Evolutionary conservation across 2,329 filamentous ascomycete species (phyloP), one percentile per base, ranked within the genome.

Genomic region (Aspergillus sp.): DNA sequence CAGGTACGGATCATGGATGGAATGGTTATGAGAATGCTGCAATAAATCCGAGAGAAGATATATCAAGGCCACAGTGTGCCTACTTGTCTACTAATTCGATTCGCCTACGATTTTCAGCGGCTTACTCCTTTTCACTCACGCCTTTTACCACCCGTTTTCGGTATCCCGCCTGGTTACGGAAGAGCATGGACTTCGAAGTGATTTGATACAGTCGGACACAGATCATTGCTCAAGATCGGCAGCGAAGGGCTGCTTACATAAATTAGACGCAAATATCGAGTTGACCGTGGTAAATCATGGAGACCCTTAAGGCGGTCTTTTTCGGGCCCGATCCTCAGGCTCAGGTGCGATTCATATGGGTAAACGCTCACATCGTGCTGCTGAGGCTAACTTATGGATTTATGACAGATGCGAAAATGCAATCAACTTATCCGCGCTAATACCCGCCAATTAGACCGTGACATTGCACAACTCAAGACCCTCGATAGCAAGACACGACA

Each of bases 401-500:
- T 33, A 35, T 5, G 5, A 19, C 60, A 98, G 91, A 85, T 93
- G 72, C 85, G 90, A 54, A 97, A 96, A 84, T 97, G 91, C 72
- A 95, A 96, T 70, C 76, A 82, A 52, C 81, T 97, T 53, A 86
- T 98, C 61, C 88, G 91, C 52, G 75, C 83, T 65, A 96, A 97
- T 71, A 86, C 89, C 53, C 90, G 93, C 64, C 91, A 95, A 66
- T 81, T 98, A 60, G 93, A 98, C 69, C 90, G 93, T 65, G 90
- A 97, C 71, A 91, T 98, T 65, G 72, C 78, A 46, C 77, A 83
- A 55, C 81, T 93, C 56, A 90, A 88, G 68, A 75, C 81, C 48
- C 84, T 88, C 56, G 91, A 98, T 68, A 72, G 73, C 63, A 94
- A 93, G 70, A 90, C 90, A 53, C 90, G 89, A 63, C 85, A 81